Evolutionary conservation across 306 rosid genomes (phyloP).

Genomic region (Glycine latifolia): DNA sequence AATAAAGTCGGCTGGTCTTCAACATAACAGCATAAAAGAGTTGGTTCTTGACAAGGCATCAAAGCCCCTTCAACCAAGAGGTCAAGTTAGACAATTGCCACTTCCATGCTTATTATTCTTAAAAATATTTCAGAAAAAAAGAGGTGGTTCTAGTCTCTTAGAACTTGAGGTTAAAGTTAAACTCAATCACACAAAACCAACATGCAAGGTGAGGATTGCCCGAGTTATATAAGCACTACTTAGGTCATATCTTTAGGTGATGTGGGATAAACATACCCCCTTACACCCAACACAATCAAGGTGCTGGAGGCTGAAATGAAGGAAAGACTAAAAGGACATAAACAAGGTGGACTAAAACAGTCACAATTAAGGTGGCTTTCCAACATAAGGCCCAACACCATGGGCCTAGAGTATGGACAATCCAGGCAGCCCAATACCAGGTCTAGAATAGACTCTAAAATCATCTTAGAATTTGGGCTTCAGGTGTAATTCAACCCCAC

Average conservation of each 20-base stretch:
- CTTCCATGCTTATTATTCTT: not conserved
- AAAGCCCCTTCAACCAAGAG: slow-evolving; percentile 16
- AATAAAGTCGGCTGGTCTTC: not conserved
- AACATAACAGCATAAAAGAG: slow-evolving; percentile 11
- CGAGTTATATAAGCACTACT: not conserved
- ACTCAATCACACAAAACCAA: not conserved
- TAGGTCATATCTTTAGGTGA: not conserved
- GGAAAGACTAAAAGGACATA: not conserved
- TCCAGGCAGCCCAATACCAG: not conserved
- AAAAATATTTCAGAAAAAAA: not conserved
- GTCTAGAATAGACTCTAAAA: not conserved
- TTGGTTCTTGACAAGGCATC: slow-evolving; percentile 13
- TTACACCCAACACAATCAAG: not conserved
- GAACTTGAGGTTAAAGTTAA: not conserved
- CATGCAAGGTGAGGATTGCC: not conserved
- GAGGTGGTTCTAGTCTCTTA: not conserved
- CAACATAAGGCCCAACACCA: not conserved
- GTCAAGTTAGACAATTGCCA: slow-evolving; percentile 5
- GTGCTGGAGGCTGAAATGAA: not conserved
- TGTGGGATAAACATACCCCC: not conserved
- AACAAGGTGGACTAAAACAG: too few relatives aligned
- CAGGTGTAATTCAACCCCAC: not conserved
- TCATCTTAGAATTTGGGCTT: not conserved
- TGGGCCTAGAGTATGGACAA: not conserved
- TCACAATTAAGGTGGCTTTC: not conserved